phyloP scores from a whole-genome alignment of 2,329 filamentous ascomycete species.

The Pseudofabraea citricarpa region DNA sequence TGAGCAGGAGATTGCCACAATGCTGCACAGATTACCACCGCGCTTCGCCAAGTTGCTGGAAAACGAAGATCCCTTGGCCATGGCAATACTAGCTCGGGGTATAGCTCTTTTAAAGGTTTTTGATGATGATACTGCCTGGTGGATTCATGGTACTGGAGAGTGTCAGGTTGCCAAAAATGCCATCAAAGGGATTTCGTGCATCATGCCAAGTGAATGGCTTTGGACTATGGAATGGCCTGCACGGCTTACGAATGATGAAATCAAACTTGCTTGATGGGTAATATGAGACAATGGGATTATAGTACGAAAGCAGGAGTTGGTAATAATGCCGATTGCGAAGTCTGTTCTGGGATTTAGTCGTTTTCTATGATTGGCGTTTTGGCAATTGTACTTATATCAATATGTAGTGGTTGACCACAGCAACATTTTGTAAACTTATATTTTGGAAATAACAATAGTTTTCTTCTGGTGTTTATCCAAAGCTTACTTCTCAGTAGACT shows the following conservation, averaged over 20 bases:
- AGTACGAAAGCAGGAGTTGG: no score
- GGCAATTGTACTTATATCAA: no score
- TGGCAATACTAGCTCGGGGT: constrained; percentile 11
- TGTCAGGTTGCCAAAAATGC: constrained; percentile 4
- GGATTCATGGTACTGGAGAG: constrained; percentile 12
- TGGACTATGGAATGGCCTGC: constrained; percentile 12
- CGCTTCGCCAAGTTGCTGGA: constrained; percentile 8
- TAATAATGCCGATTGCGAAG: no score
- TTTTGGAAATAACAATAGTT: no score
- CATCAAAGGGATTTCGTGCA: constrained; percentile 3
- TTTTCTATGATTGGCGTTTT: no score
- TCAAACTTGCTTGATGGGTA: no score
- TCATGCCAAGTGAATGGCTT: constrained; percentile 8
- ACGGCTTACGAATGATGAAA: constrained; percentile 4
- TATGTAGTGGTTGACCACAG: no score
- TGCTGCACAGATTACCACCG: constrained; percentile 9
- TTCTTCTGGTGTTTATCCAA: no score
- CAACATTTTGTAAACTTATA: no score
- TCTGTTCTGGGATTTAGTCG: no score
- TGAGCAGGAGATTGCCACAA: constrained; percentile 12
- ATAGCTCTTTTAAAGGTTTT: constrained; percentile 8
- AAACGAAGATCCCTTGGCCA: constrained; percentile 8
- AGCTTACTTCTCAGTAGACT: no score
- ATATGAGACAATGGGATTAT: no score
- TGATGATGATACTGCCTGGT: constrained; percentile 11